Percentiles rank a stretch among this genome's conserved stretches.
Conservation (phyloP, 169 alveolate genomes). For the Cystoisospora suis region DNA sequence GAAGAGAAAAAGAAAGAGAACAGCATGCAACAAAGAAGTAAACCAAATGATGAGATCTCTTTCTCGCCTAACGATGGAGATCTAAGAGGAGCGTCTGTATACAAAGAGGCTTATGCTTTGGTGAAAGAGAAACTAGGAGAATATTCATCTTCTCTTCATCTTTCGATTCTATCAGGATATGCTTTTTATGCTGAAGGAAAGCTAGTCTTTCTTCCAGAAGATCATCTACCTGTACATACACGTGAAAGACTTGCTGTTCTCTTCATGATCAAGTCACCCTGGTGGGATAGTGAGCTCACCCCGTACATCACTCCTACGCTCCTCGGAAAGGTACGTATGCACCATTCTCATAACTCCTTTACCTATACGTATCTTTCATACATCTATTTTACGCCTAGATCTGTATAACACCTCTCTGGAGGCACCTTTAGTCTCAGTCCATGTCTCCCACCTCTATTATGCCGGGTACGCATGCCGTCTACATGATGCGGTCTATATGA, state of each 20-base stretch:
- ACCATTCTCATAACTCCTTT: no score
- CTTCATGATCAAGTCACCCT: slow-evolving; percentile 19
- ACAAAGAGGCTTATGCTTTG: background rate
- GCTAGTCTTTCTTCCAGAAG: background rate
- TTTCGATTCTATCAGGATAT: background rate
- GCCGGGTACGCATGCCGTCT: no score
- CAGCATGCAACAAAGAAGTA: no score
- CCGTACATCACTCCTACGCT: background rate
- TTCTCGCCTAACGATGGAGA: background rate
- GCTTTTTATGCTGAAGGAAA: background rate
- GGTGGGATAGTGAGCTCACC: background rate
- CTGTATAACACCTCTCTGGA: no score
- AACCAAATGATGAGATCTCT: no score
- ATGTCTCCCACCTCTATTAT: no score
- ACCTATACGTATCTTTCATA: no score
- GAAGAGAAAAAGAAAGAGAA: no score
- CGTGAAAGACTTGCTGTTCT: background rate
- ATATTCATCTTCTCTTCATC: background rate
- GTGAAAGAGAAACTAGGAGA: background rate
- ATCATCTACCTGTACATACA: background rate
- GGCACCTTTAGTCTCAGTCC: no score
- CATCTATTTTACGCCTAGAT: no score
- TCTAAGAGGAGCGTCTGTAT: background rate
- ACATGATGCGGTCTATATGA: no score
- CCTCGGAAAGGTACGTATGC: background rate